These are phyloP conservation scores for Candida easanensis DNA, from an alignment of 805 yeast genomes.

Conservation along the genomic window DNA sequence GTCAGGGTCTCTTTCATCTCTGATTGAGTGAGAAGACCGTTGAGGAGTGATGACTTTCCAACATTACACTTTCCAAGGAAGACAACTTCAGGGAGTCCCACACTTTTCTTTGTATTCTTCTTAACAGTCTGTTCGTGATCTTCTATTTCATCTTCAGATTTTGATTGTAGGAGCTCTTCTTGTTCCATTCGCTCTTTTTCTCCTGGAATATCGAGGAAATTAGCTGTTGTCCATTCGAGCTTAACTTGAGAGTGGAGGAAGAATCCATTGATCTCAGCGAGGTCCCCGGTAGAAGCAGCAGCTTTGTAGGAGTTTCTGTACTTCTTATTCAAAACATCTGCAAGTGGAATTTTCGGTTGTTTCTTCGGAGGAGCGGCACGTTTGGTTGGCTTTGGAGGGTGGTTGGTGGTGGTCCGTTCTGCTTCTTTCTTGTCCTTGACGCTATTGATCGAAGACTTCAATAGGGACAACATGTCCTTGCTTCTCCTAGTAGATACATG, in stretches of 20 bases:
- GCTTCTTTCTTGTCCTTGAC: not conserved
- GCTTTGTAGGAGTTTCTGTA: slow-evolving; percentile 16
- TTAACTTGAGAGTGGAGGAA: slow-evolving; percentile 45
- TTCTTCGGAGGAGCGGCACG: slow-evolving; percentile 2
- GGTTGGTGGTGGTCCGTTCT: not conserved
- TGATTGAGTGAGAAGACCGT: slow-evolving; percentile 49
- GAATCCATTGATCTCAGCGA: slow-evolving; percentile 34
- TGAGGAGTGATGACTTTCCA: slow-evolving; percentile 80
- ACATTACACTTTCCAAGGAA: slow-evolving; percentile 82
- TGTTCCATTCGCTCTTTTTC: slow-evolving; percentile 33
- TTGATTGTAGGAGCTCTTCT: slow-evolving; percentile 13
- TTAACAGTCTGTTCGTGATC: slow-evolving; percentile 6
- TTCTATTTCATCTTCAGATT: slow-evolving; percentile 16
- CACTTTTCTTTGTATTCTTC: slow-evolving; percentile 7
- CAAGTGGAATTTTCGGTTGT: not conserved
- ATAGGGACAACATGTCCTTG: not conserved
- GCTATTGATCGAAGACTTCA: not conserved
- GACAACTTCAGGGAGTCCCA: slow-evolving; percentile 66
- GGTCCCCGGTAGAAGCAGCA: slow-evolving; percentile 20
- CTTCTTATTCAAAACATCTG: slow-evolving; percentile 19
- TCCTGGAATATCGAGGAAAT: slow-evolving; percentile 57
- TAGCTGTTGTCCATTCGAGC: slow-evolving; percentile 60
- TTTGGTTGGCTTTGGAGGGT: not conserved
- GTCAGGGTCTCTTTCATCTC: slow-evolving; percentile 28
- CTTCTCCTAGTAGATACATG: too few species aligned